Conservation (phyloP, 176 grass and related monocot species). For the Oryza rufipogon region DNA sequence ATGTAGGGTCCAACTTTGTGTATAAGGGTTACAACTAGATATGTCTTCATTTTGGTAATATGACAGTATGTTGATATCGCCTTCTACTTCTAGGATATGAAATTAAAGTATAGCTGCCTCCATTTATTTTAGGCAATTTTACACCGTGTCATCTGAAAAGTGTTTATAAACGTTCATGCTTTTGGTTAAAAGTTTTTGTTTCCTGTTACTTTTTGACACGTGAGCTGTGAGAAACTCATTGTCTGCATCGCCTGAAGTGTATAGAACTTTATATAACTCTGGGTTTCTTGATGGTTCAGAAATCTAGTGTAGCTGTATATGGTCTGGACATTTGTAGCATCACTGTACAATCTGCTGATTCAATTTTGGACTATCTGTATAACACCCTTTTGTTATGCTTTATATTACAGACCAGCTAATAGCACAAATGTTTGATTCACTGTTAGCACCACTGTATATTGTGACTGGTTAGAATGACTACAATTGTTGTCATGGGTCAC, state of each 20-base stretch:
- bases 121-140: background rate
- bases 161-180: background rate
- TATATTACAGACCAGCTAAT: slow-evolving; percentile 1
- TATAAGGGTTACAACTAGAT: background rate
- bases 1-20: background rate
- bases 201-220: no score
- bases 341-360: background rate
- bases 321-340: background rate
- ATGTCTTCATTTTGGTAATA: background rate
- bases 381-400: background rate
- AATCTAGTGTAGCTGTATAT: background rate
- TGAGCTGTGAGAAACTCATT: background rate
- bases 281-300: slow-evolving; percentile 2
- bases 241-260: background rate
- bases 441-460: background rate
- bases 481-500: background rate
- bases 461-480: background rate
- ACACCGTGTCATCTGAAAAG: background rate
- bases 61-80: background rate
- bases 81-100: background rate
- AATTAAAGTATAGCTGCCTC: background rate
- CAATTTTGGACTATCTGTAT: slow-evolving; percentile 18
- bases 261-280: background rate
- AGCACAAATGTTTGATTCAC: background rate
- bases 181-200: no score